A percentile compares a stretch with the other conserved stretches of the same genome.
phyloP scores from a whole-genome alignment of 1,284 basidiomycete genomes.

The Ganoderma sinense region DNA sequence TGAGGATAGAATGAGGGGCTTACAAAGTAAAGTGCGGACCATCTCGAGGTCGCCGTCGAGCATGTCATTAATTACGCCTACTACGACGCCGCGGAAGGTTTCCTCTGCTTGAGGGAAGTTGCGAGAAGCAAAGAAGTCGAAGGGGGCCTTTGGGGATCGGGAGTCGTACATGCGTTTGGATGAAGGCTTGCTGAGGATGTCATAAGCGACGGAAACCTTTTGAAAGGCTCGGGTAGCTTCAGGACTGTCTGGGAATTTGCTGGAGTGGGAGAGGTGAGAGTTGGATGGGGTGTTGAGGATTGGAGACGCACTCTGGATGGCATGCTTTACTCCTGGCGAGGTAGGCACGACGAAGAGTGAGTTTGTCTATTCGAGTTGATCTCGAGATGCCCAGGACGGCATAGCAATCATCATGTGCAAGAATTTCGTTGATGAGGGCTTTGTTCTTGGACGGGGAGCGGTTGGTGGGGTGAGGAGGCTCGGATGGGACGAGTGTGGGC shows the following conservation, averaged over 20 bases:
- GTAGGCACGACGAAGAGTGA: conserved; percentile 77
- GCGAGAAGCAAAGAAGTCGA: conserved; percentile 61
- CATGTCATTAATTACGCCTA: conserved; percentile 83
- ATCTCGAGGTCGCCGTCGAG: conserved; percentile 86
- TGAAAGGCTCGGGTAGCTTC: conserved; percentile 86
- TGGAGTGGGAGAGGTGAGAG: conserved; percentile 39
- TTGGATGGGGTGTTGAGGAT: background rate
- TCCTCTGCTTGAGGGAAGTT: conserved; percentile 70
- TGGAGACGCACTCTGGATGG: conserved; percentile 79
- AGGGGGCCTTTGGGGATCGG: conserved; percentile 51
- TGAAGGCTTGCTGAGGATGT: conserved; percentile 78
- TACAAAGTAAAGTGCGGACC: conserved; percentile 76
- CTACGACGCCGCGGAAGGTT: conserved; percentile 76
- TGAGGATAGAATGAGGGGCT: conserved; percentile 36
- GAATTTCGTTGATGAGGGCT: conserved; percentile 57
- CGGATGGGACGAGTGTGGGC: conserved; percentile 27
- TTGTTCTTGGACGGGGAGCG: conserved; percentile 32
- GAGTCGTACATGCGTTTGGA: conserved; percentile 76
- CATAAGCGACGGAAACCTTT: conserved; percentile 84
- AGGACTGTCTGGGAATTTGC: conserved; percentile 83
- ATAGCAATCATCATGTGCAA: conserved; percentile 72
- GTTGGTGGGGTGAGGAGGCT: conserved; percentile 26
- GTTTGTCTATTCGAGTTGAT: conserved; percentile 63
- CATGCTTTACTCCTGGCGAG: conserved; percentile 78
- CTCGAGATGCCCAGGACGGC: conserved; percentile 71